A percentile compares a stretch with the other conserved stretches of the same genome.
phyloP scores from a whole-genome alignment of 2,329 filamentous ascomycete species.

The Venturiaceae sp. region DNA sequence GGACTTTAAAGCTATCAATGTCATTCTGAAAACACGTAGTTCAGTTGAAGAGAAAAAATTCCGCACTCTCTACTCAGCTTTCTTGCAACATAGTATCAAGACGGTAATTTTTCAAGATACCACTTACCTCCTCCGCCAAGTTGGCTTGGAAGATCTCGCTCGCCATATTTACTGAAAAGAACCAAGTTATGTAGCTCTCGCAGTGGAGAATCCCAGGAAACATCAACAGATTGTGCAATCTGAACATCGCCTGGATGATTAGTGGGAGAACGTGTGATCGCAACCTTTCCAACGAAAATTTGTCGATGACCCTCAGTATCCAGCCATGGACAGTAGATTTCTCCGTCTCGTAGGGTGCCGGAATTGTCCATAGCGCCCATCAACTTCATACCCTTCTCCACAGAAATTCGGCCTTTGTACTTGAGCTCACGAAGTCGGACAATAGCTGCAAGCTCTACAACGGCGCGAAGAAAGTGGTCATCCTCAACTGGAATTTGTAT shows the following conservation, averaged over 20 bases:
- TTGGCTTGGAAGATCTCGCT: constrained; percentile 66
- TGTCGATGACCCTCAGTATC: constrained; percentile 14
- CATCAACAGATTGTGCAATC: constrained; percentile 46
- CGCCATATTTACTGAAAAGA: constrained; percentile 63
- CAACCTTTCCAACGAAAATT: constrained; percentile 32
- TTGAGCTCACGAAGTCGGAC: constrained; percentile 65
- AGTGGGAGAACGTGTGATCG: constrained; percentile 71
- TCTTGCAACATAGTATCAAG: neutral
- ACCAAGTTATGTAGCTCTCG: constrained; percentile 60
- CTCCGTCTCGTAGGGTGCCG: constrained; percentile 51
- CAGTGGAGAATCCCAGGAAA: constrained; percentile 53
- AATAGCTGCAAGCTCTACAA: constrained; percentile 63
- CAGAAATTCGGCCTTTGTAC: constrained; percentile 65
- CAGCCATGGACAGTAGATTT: constrained; percentile 23
- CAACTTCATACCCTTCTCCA: constrained; percentile 61
- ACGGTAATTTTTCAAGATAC: neutral
- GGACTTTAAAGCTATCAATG: too few relatives aligned
- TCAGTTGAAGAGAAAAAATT: too few relatives aligned
- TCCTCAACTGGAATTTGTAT: constrained; percentile 55
- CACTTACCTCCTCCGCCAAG: constrained; percentile 54
- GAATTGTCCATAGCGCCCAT: constrained; percentile 83
- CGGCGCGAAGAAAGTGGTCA: constrained; percentile 59
- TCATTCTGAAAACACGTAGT: too few relatives aligned
- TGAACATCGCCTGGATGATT: constrained; percentile 77
- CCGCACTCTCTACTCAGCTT: too few relatives aligned